Evolutionary conservation across 1,139 yeast species (phyloP).

Genomic region (Suhomyces wounanorum): DNA sequence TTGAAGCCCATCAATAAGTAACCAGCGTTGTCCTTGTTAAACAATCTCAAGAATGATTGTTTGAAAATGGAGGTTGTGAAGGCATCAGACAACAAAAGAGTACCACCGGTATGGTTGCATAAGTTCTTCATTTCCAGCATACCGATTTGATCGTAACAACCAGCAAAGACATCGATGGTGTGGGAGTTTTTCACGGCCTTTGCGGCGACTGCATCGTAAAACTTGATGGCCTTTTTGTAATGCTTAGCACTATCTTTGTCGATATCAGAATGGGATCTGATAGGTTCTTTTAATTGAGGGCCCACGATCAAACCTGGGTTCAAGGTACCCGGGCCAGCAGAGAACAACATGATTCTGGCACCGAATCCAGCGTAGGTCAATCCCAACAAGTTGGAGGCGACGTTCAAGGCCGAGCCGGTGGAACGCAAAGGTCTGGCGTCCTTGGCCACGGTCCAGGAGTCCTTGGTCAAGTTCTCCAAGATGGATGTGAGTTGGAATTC

Average conservation of each 20-base stretch:
- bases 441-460: conserved; percentile 90
- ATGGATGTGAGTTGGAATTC: conserved; percentile 84
- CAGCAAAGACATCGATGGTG: conserved; percentile 91
- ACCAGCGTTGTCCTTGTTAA: conserved; percentile 84
- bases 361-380: conserved; percentile 88
- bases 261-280: conserved; percentile 95
- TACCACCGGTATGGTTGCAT: conserved; percentile 92
- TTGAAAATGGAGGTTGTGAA: conserved; percentile 96
- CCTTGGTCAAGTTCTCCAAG: conserved; percentile 76
- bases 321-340: conserved; percentile 95
- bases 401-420: conserved; percentile 88
- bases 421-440: conserved; percentile 90
- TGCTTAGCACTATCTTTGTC: conserved; percentile 88
- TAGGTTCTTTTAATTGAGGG: conserved; percentile 88
- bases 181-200: conserved; percentile 79
- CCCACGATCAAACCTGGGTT: conserved; percentile 96
- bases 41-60: conserved; percentile 86
- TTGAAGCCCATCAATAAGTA: conserved; percentile 85
- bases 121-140: conserved; percentile 93
- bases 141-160: conserved; percentile 98
- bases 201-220: conserved; percentile 76
- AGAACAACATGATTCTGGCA: conserved; percentile 85
- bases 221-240: conserved; percentile 86
- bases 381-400: conserved; percentile 82
- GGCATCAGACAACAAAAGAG: conserved; percentile 86